Evolutionary conservation across 768 basidiomycete genomes (phyloP).

Genomic region (Pleurotus salmoneostramineus): DNA sequence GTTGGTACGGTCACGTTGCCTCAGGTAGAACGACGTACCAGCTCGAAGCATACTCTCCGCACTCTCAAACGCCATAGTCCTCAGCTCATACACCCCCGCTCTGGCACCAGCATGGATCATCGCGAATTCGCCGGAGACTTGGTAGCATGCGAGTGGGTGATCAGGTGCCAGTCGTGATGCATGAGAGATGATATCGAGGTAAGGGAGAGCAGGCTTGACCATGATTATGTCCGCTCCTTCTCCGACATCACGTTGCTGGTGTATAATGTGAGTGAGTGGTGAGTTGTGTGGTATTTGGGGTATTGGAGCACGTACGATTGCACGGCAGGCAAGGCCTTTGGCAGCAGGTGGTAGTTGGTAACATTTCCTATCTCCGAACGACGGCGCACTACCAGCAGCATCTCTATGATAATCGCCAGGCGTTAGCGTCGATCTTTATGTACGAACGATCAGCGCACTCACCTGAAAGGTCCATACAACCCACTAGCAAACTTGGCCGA

Average conservation of each 20-base stretch:
- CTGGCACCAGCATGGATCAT: conserved; percentile 94
- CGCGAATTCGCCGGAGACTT: conserved; percentile 96
- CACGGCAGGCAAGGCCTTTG: conserved; percentile 87
- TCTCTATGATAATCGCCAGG: conserved; percentile 50
- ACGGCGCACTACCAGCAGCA: conserved; percentile 94
- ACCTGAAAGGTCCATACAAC: conserved; percentile 96
- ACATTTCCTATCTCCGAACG: conserved; percentile 95
- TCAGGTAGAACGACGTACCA: conserved; percentile 42
- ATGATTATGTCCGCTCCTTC: conserved; percentile 99
- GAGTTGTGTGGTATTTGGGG: not conserved
- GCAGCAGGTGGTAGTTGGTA: conserved; percentile 93
- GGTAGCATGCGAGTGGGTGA: conserved; percentile 94
- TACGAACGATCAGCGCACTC: conserved; percentile 14
- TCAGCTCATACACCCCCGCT: conserved; percentile 91
- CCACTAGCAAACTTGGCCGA: conserved; percentile 96
- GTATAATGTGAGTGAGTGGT: conserved; percentile 3
- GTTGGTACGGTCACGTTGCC: conserved; percentile 7
- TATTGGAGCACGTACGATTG: conserved; percentile 61
- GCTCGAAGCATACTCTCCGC: conserved; percentile 90
- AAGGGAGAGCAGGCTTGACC: conserved; percentile 96
- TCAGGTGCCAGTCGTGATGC: conserved; percentile 77
- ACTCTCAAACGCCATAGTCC: conserved; percentile 92
- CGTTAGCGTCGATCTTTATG: not conserved
- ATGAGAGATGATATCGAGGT: conserved; percentile 94
- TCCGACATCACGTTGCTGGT: conserved; percentile 75